Evolutionary conservation across 2,329 filamentous ascomycete genomes (phyloP).

Genomic region (Aspergillus novoparasiticus): DNA sequence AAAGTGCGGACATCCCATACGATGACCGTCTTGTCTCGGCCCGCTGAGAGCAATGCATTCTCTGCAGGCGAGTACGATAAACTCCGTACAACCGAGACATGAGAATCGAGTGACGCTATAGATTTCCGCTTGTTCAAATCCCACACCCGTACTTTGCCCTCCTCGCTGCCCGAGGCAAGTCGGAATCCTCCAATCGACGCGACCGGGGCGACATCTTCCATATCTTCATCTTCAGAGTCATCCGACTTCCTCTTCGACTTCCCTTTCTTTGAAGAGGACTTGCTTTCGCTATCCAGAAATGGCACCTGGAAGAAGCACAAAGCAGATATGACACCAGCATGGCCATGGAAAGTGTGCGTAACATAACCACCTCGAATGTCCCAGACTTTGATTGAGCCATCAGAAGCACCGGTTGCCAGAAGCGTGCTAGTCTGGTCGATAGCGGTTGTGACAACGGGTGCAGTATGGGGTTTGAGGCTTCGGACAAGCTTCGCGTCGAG

Average conservation of each 20-base stretch:
- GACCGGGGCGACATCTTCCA: conserved; percentile 45
- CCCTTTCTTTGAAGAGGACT: conserved; percentile 46
- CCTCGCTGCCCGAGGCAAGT: conserved; percentile 88
- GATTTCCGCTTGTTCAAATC: conserved; percentile 82
- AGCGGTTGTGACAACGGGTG: conserved; percentile 83
- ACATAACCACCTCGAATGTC: conserved; percentile 87
- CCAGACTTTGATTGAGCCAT: conserved; percentile 95
- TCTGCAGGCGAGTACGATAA: conserved; percentile 78
- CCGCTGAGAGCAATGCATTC: conserved; percentile 77
- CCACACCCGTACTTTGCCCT: conserved; percentile 90
- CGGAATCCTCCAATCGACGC: conserved; percentile 64
- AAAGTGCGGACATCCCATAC: conserved; percentile 87
- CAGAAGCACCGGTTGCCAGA: conserved; percentile 87
- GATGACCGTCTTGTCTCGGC: conserved; percentile 91
- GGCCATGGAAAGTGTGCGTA: conserved; percentile 93
- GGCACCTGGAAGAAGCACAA: conserved; percentile 86
- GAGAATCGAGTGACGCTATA: conserved; percentile 79
- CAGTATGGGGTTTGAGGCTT: conserved; percentile 85
- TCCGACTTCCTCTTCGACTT: conserved; percentile 43
- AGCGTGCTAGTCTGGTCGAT: conserved; percentile 87
- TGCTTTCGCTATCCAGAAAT: conserved; percentile 42
- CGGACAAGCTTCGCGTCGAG: conserved; percentile 71
- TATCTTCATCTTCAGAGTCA: conserved; percentile 45
- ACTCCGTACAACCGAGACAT: conserved; percentile 90
- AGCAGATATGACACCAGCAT: conserved; percentile 87